A percentile compares a stretch with the other conserved stretches of the same genome.
phyloP scores from a whole-genome alignment of 108 stramenopile genomes.

The Stephanodiscus minutulus region DNA sequence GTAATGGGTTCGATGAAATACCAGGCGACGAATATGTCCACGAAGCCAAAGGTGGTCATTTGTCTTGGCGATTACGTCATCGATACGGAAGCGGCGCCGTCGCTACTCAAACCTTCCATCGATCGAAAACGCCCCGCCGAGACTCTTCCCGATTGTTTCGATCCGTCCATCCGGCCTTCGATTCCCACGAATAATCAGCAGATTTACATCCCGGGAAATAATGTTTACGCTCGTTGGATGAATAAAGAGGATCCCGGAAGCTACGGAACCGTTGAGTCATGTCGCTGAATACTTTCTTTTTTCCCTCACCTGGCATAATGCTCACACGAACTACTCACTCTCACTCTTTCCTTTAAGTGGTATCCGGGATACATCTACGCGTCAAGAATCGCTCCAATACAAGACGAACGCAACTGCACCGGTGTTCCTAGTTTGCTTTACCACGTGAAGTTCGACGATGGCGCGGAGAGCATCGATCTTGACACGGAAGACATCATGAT shows the following conservation, averaged over 20 bases:
- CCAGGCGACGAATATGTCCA: not conserved
- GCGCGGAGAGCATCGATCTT: slow-evolving; percentile 24
- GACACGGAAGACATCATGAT: slow-evolving; percentile 47
- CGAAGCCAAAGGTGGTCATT: slow-evolving; percentile 32
- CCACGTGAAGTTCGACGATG: slow-evolving; percentile 48
- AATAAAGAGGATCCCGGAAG: slow-evolving; percentile 41
- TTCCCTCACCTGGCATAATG: not conserved
- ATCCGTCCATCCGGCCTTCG: slow-evolving; percentile 14
- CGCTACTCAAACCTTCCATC: slow-evolving; percentile 8
- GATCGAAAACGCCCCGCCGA: slow-evolving; percentile 10
- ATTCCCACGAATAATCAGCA: slow-evolving; percentile 29
- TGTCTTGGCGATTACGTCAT: slow-evolving; percentile 38
- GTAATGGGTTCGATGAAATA: slow-evolving; percentile 8
- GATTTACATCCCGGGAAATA: slow-evolving; percentile 49
- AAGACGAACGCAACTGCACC: slow-evolving; percentile 16
- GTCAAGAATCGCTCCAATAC: slow-evolving; percentile 29
- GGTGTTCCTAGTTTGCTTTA: slow-evolving; percentile 36
- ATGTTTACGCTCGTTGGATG: slow-evolving; percentile 51
- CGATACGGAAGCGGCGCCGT: slow-evolving; percentile 25
- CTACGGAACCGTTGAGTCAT: slow-evolving; percentile 28
- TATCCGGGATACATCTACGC: slow-evolving; percentile 43
- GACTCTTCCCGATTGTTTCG: slow-evolving; percentile 16
- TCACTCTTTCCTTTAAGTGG: slow-evolving; percentile 11
- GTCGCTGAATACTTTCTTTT: not conserved
- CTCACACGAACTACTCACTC: not conserved